Evolutionary conservation across 768 basidiomycete genomes (phyloP).

Genomic region (Calocybe indica): DNA sequence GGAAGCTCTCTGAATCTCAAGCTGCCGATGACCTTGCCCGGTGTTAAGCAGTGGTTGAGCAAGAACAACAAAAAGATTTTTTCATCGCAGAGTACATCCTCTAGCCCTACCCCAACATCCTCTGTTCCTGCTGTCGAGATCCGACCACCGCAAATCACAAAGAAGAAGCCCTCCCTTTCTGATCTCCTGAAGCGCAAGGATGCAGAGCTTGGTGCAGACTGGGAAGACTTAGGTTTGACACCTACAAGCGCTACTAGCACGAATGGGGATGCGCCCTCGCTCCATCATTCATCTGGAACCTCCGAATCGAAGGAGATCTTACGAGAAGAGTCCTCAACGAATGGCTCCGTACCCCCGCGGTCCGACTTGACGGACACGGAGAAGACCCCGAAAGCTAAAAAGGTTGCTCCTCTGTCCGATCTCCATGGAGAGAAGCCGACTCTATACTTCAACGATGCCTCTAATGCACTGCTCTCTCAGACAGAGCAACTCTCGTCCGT

Average conservation of each 20-base stretch:
- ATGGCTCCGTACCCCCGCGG: constrained; percentile 9
- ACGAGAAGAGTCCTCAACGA: constrained; percentile 7
- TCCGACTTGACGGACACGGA: constrained; percentile 28
- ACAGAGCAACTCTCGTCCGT: constrained; percentile 56
- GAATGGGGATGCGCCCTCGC: not conserved
- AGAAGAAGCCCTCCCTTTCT: constrained; percentile 62
- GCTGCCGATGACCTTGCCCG: constrained; percentile 71
- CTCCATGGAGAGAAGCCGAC: constrained; percentile 8
- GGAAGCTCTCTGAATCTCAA: constrained; percentile 32
- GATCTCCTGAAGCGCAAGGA: constrained; percentile 62
- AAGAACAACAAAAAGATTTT: constrained; percentile 57
- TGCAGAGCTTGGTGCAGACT: constrained; percentile 45
- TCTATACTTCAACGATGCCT: constrained; percentile 21
- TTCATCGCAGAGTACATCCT: constrained; percentile 29
- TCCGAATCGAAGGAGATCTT: constrained; percentile 10
- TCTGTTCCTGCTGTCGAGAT: constrained; percentile 20
- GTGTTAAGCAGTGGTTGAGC: constrained; percentile 76
- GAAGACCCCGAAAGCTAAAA: constrained; percentile 35
- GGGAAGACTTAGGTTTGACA: constrained; percentile 57
- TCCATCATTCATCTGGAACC: not conserved
- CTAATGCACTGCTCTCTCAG: constrained; percentile 36
- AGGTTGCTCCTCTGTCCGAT: constrained; percentile 24
- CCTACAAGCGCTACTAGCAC: constrained; percentile 41
- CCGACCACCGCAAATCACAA: constrained; percentile 31
- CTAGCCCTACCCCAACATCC: constrained; percentile 16